phyloP scores from a whole-genome alignment of 106 monocot species.

The Allium sativum region DNA sequence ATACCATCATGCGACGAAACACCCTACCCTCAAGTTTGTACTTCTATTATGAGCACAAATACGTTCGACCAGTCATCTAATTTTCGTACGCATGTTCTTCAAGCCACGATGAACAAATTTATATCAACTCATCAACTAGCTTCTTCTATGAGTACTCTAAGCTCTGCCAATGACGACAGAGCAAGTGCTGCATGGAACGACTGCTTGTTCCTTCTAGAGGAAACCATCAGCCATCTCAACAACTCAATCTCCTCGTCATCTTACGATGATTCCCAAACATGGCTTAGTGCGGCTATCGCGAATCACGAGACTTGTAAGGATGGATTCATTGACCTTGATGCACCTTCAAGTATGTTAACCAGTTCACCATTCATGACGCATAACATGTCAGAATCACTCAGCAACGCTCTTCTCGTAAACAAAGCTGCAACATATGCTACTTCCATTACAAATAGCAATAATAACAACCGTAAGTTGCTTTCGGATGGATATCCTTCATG shows the following conservation, averaged over 20 bases:
- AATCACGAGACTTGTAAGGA: constrained; percentile 18
- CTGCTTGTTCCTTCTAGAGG: constrained; percentile 11
- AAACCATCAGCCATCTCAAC: constrained; percentile 14
- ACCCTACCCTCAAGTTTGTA: constrained; percentile 22
- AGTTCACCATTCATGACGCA: constrained; percentile 8
- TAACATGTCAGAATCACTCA: constrained; percentile 11
- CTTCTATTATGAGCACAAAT: background rate
- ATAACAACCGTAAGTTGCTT: background rate
- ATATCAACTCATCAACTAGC: constrained; percentile 3
- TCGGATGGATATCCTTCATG: background rate
- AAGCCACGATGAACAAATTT: constrained; percentile 13
- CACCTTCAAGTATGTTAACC: background rate
- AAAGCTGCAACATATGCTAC: background rate
- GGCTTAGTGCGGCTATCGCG: constrained; percentile 19
- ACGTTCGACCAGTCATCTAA: background rate
- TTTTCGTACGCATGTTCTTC: constrained; percentile 9
- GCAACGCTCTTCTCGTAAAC: constrained; percentile 14
- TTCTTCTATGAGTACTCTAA: background rate
- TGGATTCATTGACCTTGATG: constrained; percentile 10
- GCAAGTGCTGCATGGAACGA: constrained; percentile 14
- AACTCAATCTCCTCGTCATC: background rate
- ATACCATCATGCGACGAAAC: constrained; percentile 25
- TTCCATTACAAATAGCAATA: background rate
- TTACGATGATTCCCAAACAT: constrained; percentile 14
- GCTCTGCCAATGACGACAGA: background rate